Evolutionary conservation across 2,329 filamentous ascomycete genomes (phyloP), one percentile per base, ranked within the genome.

Genomic region (Stemphylium beticola): DNA sequence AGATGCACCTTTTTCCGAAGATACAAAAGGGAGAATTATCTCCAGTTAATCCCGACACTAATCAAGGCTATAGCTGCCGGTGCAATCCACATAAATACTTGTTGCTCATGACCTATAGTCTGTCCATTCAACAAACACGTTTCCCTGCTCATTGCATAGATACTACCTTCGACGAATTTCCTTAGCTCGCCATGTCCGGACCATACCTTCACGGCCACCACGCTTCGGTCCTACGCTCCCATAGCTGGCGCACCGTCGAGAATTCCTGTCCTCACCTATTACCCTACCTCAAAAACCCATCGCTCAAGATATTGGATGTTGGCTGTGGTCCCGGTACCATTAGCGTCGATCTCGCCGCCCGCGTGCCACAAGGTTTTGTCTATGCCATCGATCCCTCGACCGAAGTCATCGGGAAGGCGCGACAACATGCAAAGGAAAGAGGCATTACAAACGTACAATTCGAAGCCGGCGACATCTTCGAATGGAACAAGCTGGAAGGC

Each of bases 311-410:
- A 36, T 76, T 82, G 18, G 79, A 82, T 55, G 75, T 81, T 12
- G 80, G 80, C 36, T 77, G 77, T 36, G 80, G 80, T 1, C 78
- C 79, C 4, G 79, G 80, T n/a, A 80, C 78, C 31, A 82, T 82
- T 59, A 77, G 78, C 2, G 69, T 73, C 8, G 77, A 77, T 6
- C 66, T 82, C 8, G 77, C 78, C 1, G 64, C 73, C 15, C 75
- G 75, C 54, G 71, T 80, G 6, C 78, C 80, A 2, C 55, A 76
- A 50, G 79, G 79, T 53, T 70, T 74, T 43, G 74, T 82, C 26
- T 77, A 75, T 53, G 80, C 75, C 50, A 75, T 78, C 46, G 80
- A 83, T 61, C 68, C 79, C 37, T 78, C 77, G 4, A 55, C 70
- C 32, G 73, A 76, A 20, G 78, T 81, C 38, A 69, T 82, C 22